Evolutionary conservation across 768 basidiomycete genomes (phyloP), one percentile per base, ranked within the genome.

Genomic region (Rhodotorula diobovata): DNA sequence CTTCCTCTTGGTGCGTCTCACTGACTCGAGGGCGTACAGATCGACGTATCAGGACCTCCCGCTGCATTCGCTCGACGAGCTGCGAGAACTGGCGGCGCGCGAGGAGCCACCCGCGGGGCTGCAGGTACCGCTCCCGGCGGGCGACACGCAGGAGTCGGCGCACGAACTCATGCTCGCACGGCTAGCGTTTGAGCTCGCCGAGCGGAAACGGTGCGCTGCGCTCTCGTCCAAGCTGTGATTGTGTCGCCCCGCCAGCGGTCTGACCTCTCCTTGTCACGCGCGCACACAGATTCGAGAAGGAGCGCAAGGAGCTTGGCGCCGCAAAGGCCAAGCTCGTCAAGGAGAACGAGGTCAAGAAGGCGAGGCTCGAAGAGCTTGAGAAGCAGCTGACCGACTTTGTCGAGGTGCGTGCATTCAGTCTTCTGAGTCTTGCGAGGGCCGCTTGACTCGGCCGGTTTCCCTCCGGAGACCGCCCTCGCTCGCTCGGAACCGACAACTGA

Each of bases 91-190:
- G 32, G 92, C 91, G 1, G 57, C 55, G 15, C 30, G 32, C 5
- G 35, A 58, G 12, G 35, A 23, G 0, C 70, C 73, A 2, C 70
- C 91, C 88, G 14, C 84, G 83, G 71, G 89, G 86, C 34, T 85
- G 86, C 61, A 82, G 84, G 28, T 87, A 85, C 21, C 86, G 86
- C 30, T 81, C 89, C 70, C 73, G 0, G 61, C 35, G 14, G 70
- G 61, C 16, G 50, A 63, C n/a, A 43, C 70, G 43, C 50, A 63
- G 55, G 81, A 84, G 25, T 85, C 90, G 77, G 85, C 88, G 50
- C 92, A 93, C 80, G 88, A 90, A 74, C 85, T 93, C 50, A 91
- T 93, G 89, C 85, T 93, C 71, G 91, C 88, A 78, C 87, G 91
- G 63, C 83, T 94, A 55, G 88, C 87, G 79, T 93, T 93, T 75